Evolutionary conservation across 345 rosid species (phyloP).

Genomic region (Reutealis trisperma): DNA sequence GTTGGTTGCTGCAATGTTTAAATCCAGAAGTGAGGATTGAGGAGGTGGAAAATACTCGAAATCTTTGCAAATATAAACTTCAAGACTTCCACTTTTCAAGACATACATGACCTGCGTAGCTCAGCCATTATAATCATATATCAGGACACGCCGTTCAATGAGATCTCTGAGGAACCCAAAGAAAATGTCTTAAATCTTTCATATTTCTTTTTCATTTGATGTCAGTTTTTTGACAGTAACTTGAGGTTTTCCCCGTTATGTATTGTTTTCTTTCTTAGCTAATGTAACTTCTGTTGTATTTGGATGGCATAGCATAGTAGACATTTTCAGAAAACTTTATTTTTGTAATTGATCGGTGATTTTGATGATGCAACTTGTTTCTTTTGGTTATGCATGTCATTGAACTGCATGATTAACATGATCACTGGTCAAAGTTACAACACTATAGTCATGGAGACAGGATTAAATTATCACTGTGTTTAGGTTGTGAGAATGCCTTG

Average conservation of each 20-base stretch:
- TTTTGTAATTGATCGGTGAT: neutral
- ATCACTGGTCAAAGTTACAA: too few relatives aligned
- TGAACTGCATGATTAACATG: too few relatives aligned
- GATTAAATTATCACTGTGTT: too few relatives aligned
- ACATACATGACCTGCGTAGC: neutral
- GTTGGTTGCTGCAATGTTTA: constrained; percentile 73
- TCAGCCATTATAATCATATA: neutral
- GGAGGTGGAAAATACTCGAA: neutral
- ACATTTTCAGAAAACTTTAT: constrained; percentile 5
- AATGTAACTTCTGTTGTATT: constrained; percentile 14
- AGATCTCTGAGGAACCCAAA: neutral
- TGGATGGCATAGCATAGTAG: constrained; percentile 6
- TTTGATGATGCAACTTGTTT: neutral
- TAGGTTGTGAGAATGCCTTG: too few relatives aligned
- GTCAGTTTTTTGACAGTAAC: constrained; percentile 2
- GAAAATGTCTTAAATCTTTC: constrained; percentile 9
- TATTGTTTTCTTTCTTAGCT: constrained; percentile 9
- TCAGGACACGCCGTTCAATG: neutral
- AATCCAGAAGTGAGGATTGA: neutral
- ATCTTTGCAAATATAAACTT: neutral
- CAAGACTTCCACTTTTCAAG: neutral
- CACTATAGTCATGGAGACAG: too few relatives aligned
- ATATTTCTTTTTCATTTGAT: constrained; percentile 3
- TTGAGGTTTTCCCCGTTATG: neutral
- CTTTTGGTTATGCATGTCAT: neutral